phyloP scores from a whole-genome alignment of 2,329 filamentous ascomycete genomes.

The Plenodomus biglobosus region DNA sequence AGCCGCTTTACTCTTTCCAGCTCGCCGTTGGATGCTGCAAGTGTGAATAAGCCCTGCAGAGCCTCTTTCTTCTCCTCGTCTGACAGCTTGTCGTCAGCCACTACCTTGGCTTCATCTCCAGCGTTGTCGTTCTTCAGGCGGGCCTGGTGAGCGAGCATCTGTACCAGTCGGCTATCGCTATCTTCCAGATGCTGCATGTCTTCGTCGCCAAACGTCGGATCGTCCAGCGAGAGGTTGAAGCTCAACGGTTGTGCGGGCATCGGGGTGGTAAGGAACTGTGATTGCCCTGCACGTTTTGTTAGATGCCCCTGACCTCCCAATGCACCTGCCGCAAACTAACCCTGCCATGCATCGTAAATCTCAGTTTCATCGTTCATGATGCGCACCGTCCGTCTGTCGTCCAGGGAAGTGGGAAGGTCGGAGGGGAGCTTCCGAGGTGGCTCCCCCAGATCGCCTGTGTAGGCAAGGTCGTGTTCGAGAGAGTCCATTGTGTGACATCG shows the following conservation, averaged over 20 bases:
- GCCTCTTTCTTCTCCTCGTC: slow-evolving; percentile 76
- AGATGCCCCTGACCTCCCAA: slow-evolving; percentile 1
- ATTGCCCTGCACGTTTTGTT: slow-evolving; percentile 67
- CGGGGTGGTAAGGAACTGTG: slow-evolving; percentile 88
- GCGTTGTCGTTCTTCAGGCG: slow-evolving; percentile 72
- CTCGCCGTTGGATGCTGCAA: slow-evolving; percentile 96
- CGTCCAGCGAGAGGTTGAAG: slow-evolving; percentile 83
- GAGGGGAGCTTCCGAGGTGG: slow-evolving; percentile 63
- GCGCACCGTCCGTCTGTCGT: slow-evolving; percentile 75
- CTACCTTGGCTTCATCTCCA: slow-evolving; percentile 75
- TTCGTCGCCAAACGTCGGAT: slow-evolving; percentile 71
- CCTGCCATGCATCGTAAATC: slow-evolving; percentile 99
- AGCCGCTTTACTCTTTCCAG: slow-evolving; percentile 76
- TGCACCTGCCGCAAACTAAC: slow-evolving; percentile 52
- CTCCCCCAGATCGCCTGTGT: slow-evolving; percentile 33
- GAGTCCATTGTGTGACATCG: slow-evolving; percentile 43
- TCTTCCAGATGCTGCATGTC: slow-evolving; percentile 62
- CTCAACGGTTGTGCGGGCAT: slow-evolving; percentile 79
- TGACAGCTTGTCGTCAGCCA: slow-evolving; percentile 71
- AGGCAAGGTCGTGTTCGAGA: slow-evolving; percentile 39
- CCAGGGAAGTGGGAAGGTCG: slow-evolving; percentile 87
- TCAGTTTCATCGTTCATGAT: slow-evolving; percentile 81
- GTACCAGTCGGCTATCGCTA: slow-evolving; percentile 85
- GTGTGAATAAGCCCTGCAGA: slow-evolving; percentile 85
- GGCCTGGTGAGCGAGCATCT: slow-evolving; percentile 95